Conservation (phyloP, 2,329 filamentous ascomycete species). For the Endoconidiophora laricicola region DNA sequence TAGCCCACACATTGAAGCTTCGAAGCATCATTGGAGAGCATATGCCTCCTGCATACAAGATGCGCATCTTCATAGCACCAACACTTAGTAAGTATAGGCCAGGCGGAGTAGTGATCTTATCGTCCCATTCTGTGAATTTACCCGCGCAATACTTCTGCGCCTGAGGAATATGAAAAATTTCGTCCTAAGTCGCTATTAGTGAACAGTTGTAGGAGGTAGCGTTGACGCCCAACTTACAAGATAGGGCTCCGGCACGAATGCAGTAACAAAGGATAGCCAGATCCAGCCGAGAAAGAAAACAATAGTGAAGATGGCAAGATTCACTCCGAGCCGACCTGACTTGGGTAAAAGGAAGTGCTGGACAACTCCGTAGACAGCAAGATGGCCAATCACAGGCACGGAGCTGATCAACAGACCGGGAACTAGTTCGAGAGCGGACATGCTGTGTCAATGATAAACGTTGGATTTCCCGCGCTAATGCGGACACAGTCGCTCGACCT, state of each 20-base stretch:
- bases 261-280: constrained; percentile 26
- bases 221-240: constrained; percentile 24
- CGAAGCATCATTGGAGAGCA: constrained; percentile 30
- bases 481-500: too few species aligned
- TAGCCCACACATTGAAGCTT: constrained; percentile 30
- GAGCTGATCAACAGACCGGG: neutral
- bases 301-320: neutral
- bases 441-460: neutral
- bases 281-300: constrained; percentile 18
- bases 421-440: neutral
- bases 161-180: constrained; percentile 80
- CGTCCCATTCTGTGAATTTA: constrained; percentile 67
- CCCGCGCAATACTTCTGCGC: constrained; percentile 72
- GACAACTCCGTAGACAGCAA: neutral
- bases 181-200: constrained; percentile 39
- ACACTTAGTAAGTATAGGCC: constrained; percentile 45
- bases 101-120: constrained; percentile 92
- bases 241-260: constrained; percentile 34
- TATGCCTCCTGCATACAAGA: constrained; percentile 8
- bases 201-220: neutral
- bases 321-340: neutral
- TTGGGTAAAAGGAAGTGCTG: constrained; percentile 13
- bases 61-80: neutral
- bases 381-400: neutral
- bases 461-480: too few species aligned